Evolutionary conservation across 2,329 filamentous ascomycete species (phyloP).

Genomic region (Xylaria digitata): DNA sequence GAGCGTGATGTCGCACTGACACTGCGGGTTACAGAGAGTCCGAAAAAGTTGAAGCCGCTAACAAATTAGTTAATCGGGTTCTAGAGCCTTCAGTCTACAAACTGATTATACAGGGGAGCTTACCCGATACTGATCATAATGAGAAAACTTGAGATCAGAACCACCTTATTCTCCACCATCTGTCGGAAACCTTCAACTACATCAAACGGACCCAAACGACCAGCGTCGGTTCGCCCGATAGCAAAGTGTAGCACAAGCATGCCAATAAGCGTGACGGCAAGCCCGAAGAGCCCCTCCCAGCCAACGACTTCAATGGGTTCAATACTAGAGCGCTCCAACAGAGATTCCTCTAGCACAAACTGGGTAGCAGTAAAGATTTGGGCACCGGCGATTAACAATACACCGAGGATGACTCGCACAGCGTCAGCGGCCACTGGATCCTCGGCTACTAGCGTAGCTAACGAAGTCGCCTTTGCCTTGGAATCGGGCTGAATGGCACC

Average conservation of each 20-base stretch:
- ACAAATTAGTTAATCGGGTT: constrained; percentile 40
- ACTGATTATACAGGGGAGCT: constrained; percentile 50
- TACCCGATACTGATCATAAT: constrained; percentile 99
- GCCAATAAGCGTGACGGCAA: constrained; percentile 78
- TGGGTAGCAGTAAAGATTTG: constrained; percentile 98
- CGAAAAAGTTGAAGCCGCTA: constrained; percentile 99
- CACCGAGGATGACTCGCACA: constrained; percentile 79
- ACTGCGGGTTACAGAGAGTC: constrained; percentile 87
- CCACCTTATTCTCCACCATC: constrained; percentile 75
- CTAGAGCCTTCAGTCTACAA: not conserved
- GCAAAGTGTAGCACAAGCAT: constrained; percentile 84
- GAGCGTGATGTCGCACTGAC: constrained; percentile 94
- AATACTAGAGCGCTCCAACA: constrained; percentile 73
- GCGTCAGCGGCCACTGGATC: constrained; percentile 60
- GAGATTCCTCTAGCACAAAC: constrained; percentile 95
- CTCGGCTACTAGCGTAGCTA: constrained; percentile 47
- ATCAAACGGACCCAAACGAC: constrained; percentile 88
- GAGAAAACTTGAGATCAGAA: constrained; percentile 81
- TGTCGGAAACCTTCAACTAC: constrained; percentile 85
- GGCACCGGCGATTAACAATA: constrained; percentile 89
- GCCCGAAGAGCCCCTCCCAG: constrained; percentile 96
- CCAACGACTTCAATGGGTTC: constrained; percentile 92
- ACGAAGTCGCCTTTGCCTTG: constrained; percentile 57
- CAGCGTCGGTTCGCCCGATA: constrained; percentile 79
- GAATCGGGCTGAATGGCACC: constrained; percentile 82